Base-by-base conservation (phyloP, 305 asterid genomes). In the Solanum hybrid region DNA sequence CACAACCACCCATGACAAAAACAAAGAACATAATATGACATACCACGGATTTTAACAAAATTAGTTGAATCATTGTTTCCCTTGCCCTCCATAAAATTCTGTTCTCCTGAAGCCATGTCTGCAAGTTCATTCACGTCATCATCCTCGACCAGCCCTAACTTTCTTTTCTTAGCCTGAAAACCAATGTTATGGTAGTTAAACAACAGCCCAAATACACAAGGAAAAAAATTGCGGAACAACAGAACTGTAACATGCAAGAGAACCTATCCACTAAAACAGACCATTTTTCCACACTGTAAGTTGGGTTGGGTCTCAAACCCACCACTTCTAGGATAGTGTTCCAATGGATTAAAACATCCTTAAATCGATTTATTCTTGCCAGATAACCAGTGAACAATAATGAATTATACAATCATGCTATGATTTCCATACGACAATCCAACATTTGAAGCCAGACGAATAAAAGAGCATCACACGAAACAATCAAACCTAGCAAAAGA, bases 101-200 rank as follows among this genome's bases (percentile, higher is more conserved):
- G 91, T 86, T 92, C 96, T 83, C 92, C 89, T 14, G 89, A 79
- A 37, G 84, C 92, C 89, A 31, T 70, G 45, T 90, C 91, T 7
- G 91, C 61, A 73, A 75, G 83, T 51, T 72, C 76, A 11, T 92
- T 68, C 41, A 31, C 34, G 12, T 95, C 96, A 72, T 93, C 96
- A 61, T 94, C 97, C n/a, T 97, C 98, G 65, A 95, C 89, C 37
- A 95, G 38, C 26, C 98, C 99, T 91, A 96, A 90, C 93, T 97
- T 95, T 90, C 99, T 94, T 93, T 96, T 97, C 79, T 91, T 89
- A 20, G 95, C 96, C 99, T 97, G 89, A 88, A 82, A 79, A 91
- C 31, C 88, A 84, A 51, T 10, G 41, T 22, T 80, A 83, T 10
- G 73, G 6, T 83, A 51, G 31, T 51, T 51, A 84, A 51, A 51